Evolutionary conservation across 2,329 filamentous ascomycete species (phyloP).

Genomic region (Pestalotiopsis fici): DNA sequence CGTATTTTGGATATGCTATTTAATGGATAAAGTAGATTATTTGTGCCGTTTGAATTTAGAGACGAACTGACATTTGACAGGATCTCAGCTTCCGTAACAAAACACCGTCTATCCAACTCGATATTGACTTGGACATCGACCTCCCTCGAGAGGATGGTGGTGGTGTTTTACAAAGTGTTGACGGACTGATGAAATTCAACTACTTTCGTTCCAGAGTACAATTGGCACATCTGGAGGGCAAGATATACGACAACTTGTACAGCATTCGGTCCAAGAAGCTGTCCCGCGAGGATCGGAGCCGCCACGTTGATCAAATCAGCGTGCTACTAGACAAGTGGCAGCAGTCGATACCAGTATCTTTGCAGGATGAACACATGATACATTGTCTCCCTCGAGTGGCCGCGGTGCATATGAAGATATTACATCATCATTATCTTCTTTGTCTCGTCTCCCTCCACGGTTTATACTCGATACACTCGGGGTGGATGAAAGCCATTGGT

Average conservation of each 20-base stretch:
- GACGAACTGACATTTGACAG: conserved; percentile 16
- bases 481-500: conserved; percentile 36
- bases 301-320: conserved; percentile 24
- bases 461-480: conserved; percentile 36
- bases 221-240: conserved; percentile 40
- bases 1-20: conserved; percentile 43
- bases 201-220: conserved; percentile 40
- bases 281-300: conserved; percentile 25
- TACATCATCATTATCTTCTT: conserved; percentile 38
- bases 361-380: conserved; percentile 30
- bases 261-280: conserved; percentile 26
- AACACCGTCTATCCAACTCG: conserved; percentile 38
- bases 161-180: conserved; percentile 34
- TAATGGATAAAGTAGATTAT: conserved; percentile 36
- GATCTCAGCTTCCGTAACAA: conserved; percentile 37
- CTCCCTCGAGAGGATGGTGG: conserved; percentile 35
- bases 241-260: conserved; percentile 40
- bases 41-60: no score
- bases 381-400: conserved; percentile 27
- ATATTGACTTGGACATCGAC: conserved; percentile 41
- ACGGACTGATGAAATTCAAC: conserved; percentile 35
- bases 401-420: conserved; percentile 34
- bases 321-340: conserved; percentile 38
- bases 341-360: conserved; percentile 29
- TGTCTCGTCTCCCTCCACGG: conserved; percentile 38